Evolutionary conservation across 345 rosid genomes (phyloP).

Genomic region (Cardamine occulta): DNA sequence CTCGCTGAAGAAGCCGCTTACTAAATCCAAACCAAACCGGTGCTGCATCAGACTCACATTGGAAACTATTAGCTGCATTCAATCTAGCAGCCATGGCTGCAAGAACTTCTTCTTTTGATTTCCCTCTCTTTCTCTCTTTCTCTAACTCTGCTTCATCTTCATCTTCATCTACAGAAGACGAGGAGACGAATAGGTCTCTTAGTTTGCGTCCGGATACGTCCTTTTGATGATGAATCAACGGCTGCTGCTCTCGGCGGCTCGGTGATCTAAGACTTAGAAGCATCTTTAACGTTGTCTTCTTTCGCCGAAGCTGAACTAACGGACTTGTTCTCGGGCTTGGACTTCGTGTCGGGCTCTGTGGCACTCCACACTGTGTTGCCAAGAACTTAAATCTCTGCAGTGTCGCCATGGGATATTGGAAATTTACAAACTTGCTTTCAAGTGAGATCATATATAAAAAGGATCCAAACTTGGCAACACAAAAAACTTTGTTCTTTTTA

Average conservation of each 20-base stretch:
- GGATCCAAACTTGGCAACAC: constrained; percentile 47
- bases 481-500: constrained; percentile 38
- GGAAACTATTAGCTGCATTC: constrained; percentile 11
- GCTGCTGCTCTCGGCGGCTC: constrained; percentile 38
- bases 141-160: constrained; percentile 9
- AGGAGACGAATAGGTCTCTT: constrained; percentile 72
- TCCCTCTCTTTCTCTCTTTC: constrained; percentile 27
- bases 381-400: constrained; percentile 82
- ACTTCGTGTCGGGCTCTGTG: constrained; percentile 70
- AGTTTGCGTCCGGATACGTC: constrained; percentile 49
- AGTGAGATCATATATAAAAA: constrained; percentile 46
- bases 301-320: constrained; percentile 63
- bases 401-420: constrained; percentile 60
- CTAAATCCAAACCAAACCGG: constrained; percentile 74
- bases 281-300: constrained; percentile 75
- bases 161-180: constrained; percentile 42
- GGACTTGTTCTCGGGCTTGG: constrained; percentile 86
- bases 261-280: constrained; percentile 61
- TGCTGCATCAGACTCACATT: constrained; percentile 40
- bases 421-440: constrained; percentile 35
- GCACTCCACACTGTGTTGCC: constrained; percentile 87
- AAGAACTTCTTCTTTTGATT: constrained; percentile 43
- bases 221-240: constrained; percentile 39
- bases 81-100: constrained; percentile 38
- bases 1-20: constrained; percentile 58